Base-by-base conservation (phyloP, 768 basidiomycete genomes). In the Clitopilus passeckerianus region DNA sequence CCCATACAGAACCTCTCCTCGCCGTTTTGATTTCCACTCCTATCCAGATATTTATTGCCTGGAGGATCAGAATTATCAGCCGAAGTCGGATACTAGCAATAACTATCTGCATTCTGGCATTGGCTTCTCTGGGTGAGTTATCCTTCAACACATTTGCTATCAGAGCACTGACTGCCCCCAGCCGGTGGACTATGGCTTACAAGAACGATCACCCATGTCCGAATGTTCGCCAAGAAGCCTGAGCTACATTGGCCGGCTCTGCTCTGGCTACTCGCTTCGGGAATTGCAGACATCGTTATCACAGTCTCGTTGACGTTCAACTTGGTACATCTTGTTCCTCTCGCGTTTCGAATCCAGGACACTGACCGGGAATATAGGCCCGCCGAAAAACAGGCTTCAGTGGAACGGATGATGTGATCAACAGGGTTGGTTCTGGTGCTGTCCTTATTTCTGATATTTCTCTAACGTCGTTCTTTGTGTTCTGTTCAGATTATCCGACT, bases 11-110 rank as follows among this genome's bases (percentile, higher is more conserved):
- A n/a, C 65, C 66, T 6, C 41, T 66, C 1, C 60, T 78, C 2
- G 69, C 73, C 1, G 70, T 80, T 6, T 50, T 66, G 1, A 66
- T 67, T 14, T 81, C 78, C 1, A 80, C 77, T 6, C 78, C 78
- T 0, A 79, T 81, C 18, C 80, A 81, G 64, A 61, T 81, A 9
- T 80, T 79, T 67, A 73, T 80, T 53, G 77, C 78, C 0, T 77
- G 76, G 73, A 69, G 77, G 52, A 77, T 80, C 41, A 69, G 65
- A 57, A 63, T 77, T 14, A 68, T 81, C 34, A 79, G 76, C 27
- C 76, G 75, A 60, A 71, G 70, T 1, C 70, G 63, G 15, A 71
- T 72, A 64, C 61, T 79, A 7, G 69, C 77, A 0, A 57, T 61
- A 0, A 37, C 72, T 23, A 71, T 80, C 34, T 62, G 67, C 15